These are phyloP conservation scores for Aspergillus sojae DNA, from an alignment of 2,329 filamentous ascomycete species.

Conservation along the genomic window DNA sequence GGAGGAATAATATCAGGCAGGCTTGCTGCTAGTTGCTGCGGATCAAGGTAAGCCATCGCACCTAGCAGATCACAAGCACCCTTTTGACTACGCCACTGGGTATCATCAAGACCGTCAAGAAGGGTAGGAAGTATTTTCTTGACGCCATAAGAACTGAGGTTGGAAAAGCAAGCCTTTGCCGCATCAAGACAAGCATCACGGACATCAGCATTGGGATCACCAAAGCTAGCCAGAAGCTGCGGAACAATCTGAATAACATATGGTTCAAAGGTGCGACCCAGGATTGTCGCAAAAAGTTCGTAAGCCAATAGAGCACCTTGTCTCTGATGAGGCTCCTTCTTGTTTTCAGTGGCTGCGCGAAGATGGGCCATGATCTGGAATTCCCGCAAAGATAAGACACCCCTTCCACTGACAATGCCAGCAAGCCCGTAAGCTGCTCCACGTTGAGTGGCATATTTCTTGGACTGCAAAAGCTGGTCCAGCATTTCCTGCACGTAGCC, in stretches of 20 bases:
- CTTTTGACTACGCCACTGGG: conserved; percentile 98
- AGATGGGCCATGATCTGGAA: conserved; percentile 83
- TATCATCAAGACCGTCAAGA: conserved; percentile 87
- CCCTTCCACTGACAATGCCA: conserved; percentile 85
- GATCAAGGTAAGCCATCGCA: conserved; percentile 97
- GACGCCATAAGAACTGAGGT: conserved; percentile 91
- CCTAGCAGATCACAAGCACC: conserved; percentile 95
- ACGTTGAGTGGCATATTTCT: conserved; percentile 88
- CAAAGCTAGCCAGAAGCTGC: conserved; percentile 84
- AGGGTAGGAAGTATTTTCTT: conserved; percentile 91
- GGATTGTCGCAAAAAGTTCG: conserved; percentile 82
- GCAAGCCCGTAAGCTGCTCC: conserved; percentile 94
- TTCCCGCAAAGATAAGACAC: conserved; percentile 78
- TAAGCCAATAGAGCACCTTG: conserved; percentile 89
- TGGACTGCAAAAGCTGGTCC: conserved; percentile 79
- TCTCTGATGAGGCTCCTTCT: conserved; percentile 85
- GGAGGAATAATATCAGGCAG: conserved; percentile 96
- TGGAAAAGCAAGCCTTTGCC: conserved; percentile 91
- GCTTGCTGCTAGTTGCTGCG: conserved; percentile 88
- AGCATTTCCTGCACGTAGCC: conserved; percentile 81
- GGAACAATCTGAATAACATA: conserved; percentile 96
- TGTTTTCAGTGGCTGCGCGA: conserved; percentile 84
- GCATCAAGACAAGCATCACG: conserved; percentile 91
- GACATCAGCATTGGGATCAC: conserved; percentile 84
- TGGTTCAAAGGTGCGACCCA: conserved; percentile 89